phyloP scores from a whole-genome alignment of 768 basidiomycete genomes.

The Lepiota venenata region DNA sequence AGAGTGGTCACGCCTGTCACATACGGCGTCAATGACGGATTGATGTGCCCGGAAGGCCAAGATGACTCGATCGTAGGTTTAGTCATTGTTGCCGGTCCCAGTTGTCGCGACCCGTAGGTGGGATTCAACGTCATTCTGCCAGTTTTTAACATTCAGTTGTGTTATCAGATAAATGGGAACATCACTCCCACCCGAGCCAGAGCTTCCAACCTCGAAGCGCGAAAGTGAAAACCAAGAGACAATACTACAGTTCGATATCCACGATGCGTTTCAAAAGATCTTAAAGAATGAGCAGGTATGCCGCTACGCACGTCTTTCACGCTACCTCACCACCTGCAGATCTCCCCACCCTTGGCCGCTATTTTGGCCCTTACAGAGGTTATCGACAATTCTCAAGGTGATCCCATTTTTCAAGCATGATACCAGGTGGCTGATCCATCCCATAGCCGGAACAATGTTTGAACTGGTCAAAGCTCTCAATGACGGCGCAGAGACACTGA shows the following conservation, averaged over 20 bases:
- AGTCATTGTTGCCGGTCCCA: neutral
- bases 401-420: conserved; percentile 15
- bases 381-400: conserved; percentile 77
- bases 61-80: neutral
- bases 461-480: conserved; percentile 87
- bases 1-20: neutral
- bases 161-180: conserved; percentile 1
- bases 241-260: conserved; percentile 30
- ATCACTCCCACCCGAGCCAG: conserved; percentile 13
- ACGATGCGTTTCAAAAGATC: conserved; percentile 53
- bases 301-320: neutral
- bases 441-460: conserved; percentile 83
- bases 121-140: no score
- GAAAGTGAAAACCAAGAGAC: neutral
- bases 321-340: conserved; percentile 34
- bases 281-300: conserved; percentile 66
- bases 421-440: conserved; percentile 9
- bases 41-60: neutral
- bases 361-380: conserved; percentile 83
- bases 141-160: neutral
- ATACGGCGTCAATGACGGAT: neutral
- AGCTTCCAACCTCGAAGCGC: conserved; percentile 14
- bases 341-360: conserved; percentile 83
- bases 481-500: conserved; percentile 65
- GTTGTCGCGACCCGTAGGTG: no score